A percentile compares a stretch with the other conserved stretches of the same genome.
These are phyloP conservation scores for Pholiota adiposa DNA, from an alignment of 1,284 basidiomycete genomes.

Conservation along the genomic window DNA sequence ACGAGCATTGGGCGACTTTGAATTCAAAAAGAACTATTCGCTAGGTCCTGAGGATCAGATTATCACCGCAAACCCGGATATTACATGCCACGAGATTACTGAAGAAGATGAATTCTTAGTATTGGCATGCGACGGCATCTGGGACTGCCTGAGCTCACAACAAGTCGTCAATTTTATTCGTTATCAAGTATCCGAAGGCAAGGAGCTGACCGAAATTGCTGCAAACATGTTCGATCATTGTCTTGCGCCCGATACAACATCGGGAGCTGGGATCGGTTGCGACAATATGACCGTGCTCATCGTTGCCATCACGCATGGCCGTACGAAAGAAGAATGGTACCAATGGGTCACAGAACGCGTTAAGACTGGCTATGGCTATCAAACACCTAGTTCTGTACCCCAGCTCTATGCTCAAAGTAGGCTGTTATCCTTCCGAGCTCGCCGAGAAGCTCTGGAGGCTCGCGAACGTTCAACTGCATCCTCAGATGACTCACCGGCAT, in stretches of 20 bases:
- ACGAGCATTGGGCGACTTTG: constrained; percentile 96
- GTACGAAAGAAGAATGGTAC: constrained; percentile 93
- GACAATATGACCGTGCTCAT: constrained; percentile 99
- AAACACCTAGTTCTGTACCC: constrained; percentile 71
- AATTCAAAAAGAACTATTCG: constrained; percentile 94
- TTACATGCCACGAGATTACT: constrained; percentile 80
- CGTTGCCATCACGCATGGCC: constrained; percentile 86
- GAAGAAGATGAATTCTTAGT: constrained; percentile 97
- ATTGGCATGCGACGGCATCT: constrained; percentile 97
- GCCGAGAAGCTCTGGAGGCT: constrained; percentile 56
- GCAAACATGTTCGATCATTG: constrained; percentile 94
- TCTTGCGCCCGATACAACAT: constrained; percentile 91
- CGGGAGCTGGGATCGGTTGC: constrained; percentile 92
- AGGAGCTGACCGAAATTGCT: constrained; percentile 80
- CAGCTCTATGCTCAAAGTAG: constrained; percentile 70
- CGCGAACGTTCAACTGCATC: constrained; percentile 43
- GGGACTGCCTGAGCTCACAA: constrained; percentile 96
- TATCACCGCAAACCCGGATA: constrained; percentile 95
- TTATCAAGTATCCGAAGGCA: constrained; percentile 81
- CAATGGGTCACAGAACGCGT: constrained; percentile 89
- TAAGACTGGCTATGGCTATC: constrained; percentile 71
- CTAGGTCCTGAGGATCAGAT: constrained; percentile 90
- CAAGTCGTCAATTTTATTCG: constrained; percentile 93
- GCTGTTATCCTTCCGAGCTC: constrained; percentile 60
- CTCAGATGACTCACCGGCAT: constrained; percentile 7